Percentiles rank a stretch among this genome's conserved stretches.
Evolutionary conservation across 768 basidiomycete species (phyloP).

Genomic region (Dacryopinax primogenitus): DNA sequence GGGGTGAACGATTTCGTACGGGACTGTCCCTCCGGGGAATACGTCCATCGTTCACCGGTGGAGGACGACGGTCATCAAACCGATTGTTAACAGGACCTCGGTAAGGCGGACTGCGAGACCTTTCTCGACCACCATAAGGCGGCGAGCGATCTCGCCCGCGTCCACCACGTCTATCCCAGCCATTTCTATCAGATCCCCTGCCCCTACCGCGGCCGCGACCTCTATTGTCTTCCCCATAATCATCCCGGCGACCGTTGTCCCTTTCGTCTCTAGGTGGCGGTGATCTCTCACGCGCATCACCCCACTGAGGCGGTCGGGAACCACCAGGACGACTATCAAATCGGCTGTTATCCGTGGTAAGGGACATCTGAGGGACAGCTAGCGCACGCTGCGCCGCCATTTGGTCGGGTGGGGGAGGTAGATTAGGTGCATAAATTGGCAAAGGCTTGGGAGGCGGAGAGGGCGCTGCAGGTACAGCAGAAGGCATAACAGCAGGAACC

Average conservation of each 20-base stretch:
- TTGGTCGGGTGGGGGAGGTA: not conserved
- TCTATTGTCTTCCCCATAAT: slow-evolving; percentile 41
- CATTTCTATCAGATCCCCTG: not conserved
- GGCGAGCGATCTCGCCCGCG: not conserved
- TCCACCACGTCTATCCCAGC: not conserved
- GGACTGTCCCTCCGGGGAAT: not conserved
- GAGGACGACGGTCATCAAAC: not conserved
- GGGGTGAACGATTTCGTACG: not conserved
- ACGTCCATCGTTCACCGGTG: not conserved
- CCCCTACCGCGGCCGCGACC: slow-evolving; percentile 18
- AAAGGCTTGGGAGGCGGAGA: not conserved
- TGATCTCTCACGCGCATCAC: not conserved
- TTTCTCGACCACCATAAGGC: not conserved
- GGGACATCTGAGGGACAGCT: not conserved
- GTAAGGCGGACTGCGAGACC: not conserved
- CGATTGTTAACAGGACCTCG: not conserved
- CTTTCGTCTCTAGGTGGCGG: not conserved
- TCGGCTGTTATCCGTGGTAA: not conserved
- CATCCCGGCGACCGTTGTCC: slow-evolving; percentile 39
- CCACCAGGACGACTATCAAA: slow-evolving; percentile 5
- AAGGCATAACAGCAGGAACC: not conserved
- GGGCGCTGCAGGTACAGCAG: not conserved
- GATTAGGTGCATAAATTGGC: slow-evolving; percentile 1
- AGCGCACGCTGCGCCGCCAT: not conserved
- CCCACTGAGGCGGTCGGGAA: not conserved